Base-by-base conservation (phyloP, 2,329 filamentous ascomycete species). In the Pseudopyrenochaeta lycopersici region DNA sequence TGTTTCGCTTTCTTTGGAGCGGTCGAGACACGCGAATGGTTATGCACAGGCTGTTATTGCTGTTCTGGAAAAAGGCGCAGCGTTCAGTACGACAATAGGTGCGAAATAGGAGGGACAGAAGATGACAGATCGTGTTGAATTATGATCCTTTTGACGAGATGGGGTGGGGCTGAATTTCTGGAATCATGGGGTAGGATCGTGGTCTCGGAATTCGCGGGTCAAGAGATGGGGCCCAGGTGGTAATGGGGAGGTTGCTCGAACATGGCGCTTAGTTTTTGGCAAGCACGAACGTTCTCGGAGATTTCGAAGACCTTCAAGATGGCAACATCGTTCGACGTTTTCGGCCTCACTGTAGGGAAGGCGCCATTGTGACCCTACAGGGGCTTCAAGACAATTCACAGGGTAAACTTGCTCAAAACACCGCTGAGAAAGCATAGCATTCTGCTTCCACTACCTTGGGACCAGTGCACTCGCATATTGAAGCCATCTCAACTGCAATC, bases 1-100 rank as follows among this genome's bases (percentile, higher is more conserved):
- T 54, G 55, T 54, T 42, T 58, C 36, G 47, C 51, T 44, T 52
- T 33, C 32, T 46, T 27, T 46, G 49, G 51, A 46, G 29, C 23
- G 41, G 21, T 36, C 41, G 36, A 46, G 48, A 51, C 51, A 52
- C 51, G 51, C 50, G 55, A 51, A 46, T 44, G 51, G 23, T 30
- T 46, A 49, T 49, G 48, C 47, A 47, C 21, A 49, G 51, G 48
- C 17, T 42, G 43, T 30, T n/a, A 41, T 35, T 41, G 42, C 51
- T 44, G 33, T 20, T 52, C 44, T 46, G 44, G 54, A 42, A 9
- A 14, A 5, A 29, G 40, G 14, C 40, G 40, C 40, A 30, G 21
- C 21, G 40, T 18, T 29, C 7, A 15, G 40, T 42, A 30, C 40
- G 23, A 42, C 40, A 7, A 14, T 7, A 29, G 40, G 12, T n/a